Conservation (phyloP, 805 yeast species). For the Yarrowia phangngaensis region DNA sequence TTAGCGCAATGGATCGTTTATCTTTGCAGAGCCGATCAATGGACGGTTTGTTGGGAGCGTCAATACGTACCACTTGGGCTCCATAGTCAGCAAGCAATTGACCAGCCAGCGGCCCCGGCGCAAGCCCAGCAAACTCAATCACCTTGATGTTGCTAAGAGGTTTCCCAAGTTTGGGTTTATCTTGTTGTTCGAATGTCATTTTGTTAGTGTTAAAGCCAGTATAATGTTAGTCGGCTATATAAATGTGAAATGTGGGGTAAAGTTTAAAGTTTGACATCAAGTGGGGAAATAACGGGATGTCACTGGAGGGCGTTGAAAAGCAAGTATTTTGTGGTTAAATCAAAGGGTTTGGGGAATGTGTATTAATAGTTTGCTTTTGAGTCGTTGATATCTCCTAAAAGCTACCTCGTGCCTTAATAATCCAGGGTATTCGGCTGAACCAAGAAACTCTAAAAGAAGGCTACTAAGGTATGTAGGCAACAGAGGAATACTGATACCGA, state of each 20-base stretch:
- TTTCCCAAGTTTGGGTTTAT: slow-evolving; percentile 18
- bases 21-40: slow-evolving; percentile 27
- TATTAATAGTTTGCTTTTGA: too few relatives aligned
- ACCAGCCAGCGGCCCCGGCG: slow-evolving; percentile 31
- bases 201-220: not conserved
- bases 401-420: too few relatives aligned
- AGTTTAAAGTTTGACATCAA: too few relatives aligned
- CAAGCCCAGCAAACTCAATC: slow-evolving; percentile 30
- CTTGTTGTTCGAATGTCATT: slow-evolving; percentile 25
- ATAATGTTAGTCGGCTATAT: not conserved
- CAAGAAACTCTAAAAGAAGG: too few relatives aligned
- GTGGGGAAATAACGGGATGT: too few relatives aligned
- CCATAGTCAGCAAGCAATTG: slow-evolving; percentile 30
- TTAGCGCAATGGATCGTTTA: slow-evolving; percentile 24
- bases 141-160: slow-evolving; percentile 29
- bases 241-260: not conserved
- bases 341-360: too few relatives aligned
- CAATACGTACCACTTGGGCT: slow-evolving; percentile 29
- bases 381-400: too few relatives aligned
- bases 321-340: too few relatives aligned
- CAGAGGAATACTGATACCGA: too few relatives aligned
- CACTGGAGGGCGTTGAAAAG: too few relatives aligned
- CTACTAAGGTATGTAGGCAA: too few relatives aligned
- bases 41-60: slow-evolving; percentile 19
- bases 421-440: too few relatives aligned